A percentile compares a stretch with the other conserved stretches of the same genome.
phyloP scores from a whole-genome alignment of 129 eudicot genomes.

The Pseudognaphalium luteoalbum region DNA sequence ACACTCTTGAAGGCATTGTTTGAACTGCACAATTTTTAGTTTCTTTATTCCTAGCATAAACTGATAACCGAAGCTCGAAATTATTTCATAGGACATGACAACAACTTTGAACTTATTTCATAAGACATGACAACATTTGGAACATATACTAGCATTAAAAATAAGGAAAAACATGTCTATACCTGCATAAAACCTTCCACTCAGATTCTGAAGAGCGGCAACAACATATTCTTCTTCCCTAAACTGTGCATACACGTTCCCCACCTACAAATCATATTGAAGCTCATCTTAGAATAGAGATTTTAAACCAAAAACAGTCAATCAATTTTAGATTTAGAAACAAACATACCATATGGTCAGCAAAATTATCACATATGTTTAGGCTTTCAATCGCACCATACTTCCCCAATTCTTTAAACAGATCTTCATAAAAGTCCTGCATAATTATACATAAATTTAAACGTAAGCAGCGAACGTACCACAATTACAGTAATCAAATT shows the following conservation, averaged over 20 bases:
- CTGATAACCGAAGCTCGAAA: too few species aligned
- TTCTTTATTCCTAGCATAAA: too few species aligned
- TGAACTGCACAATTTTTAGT: too few species aligned
- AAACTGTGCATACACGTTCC: constrained; percentile 93
- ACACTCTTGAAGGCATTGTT: too few species aligned
- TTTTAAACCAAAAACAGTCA: not conserved
- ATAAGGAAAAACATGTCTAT: not conserved
- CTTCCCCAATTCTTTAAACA: constrained; percentile 1
- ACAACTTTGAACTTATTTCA: not conserved
- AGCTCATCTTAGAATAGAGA: not conserved
- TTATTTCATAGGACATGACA: too few species aligned
- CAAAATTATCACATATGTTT: constrained; percentile 7
- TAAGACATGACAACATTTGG: not conserved
- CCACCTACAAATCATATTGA: constrained; percentile 25
- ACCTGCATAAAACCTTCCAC: constrained; percentile 88
- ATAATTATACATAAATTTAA: not conserved
- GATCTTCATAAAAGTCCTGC: constrained; percentile 4
- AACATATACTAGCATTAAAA: not conserved
- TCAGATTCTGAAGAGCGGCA: constrained; percentile 70
- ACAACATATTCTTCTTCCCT: constrained; percentile 99
- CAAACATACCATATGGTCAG: not conserved
- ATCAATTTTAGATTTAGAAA: not conserved
- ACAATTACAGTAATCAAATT: too few species aligned
- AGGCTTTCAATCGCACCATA: constrained; percentile 5
- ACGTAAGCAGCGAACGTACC: too few species aligned